These are phyloP conservation scores for Calonectria hawksworthii DNA, from an alignment of 2,329 filamentous ascomycete species.

Conservation along the genomic window DNA sequence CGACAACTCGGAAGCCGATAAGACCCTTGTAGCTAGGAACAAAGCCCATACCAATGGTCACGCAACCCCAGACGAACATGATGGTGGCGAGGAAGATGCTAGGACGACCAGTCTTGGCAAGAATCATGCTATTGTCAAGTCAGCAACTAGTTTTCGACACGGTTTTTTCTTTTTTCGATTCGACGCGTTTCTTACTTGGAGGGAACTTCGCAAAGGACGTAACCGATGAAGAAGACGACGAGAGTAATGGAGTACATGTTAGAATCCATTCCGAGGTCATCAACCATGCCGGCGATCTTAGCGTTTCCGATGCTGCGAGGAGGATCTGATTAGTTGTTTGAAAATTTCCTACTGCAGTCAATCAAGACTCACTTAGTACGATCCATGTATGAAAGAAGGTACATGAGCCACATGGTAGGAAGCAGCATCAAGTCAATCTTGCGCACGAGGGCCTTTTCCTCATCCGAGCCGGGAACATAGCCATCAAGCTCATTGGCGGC, in stretches of 20 bases:
- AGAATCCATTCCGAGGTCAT: constrained; percentile 64
- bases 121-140: constrained; percentile 57
- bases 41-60: constrained; percentile 48
- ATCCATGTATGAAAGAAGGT: constrained; percentile 72
- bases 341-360: background rate
- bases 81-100: constrained; percentile 76
- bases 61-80: constrained; percentile 65
- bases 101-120: constrained; percentile 71
- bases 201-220: constrained; percentile 74
- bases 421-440: constrained; percentile 57
- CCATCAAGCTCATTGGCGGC: constrained; percentile 28
- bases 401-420: constrained; percentile 70
- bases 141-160: background rate
- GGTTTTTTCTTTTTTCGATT: background rate
- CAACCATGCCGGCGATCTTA: constrained; percentile 62
- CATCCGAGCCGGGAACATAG: constrained; percentile 48
- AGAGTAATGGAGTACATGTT: constrained; percentile 72
- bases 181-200: constrained; percentile 62
- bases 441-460: constrained; percentile 51
- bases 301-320: constrained; percentile 60
- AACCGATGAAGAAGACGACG: constrained; percentile 78
- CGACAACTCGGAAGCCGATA: constrained; percentile 56
- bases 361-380: constrained; percentile 70
- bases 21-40: constrained; percentile 44
- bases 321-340: constrained; percentile 8